Percentiles rank a stretch among this genome's conserved stretches.
These are phyloP conservation scores for Saturnispora diversa DNA, from an alignment of 805 yeast genomes.

Conservation along the genomic window DNA sequence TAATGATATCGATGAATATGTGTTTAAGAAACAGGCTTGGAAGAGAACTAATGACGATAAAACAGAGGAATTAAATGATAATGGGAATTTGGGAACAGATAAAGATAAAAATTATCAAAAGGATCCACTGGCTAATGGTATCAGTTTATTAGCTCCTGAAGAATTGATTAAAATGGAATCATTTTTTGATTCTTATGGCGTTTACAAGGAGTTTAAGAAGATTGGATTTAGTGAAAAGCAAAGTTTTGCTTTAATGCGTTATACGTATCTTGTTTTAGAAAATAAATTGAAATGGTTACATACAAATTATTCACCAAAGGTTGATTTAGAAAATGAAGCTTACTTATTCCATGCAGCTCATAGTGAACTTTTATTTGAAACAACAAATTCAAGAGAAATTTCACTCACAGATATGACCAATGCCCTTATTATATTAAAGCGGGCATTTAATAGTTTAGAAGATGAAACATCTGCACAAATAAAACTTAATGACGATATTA, in stretches of 20 bases:
- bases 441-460: conserved; percentile 62
- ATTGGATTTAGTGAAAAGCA: conserved; percentile 58
- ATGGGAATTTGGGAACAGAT: not conserved
- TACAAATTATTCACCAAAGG: conserved; percentile 40
- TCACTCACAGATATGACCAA: conserved; percentile 61
- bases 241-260: conserved; percentile 48
- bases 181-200: conserved; percentile 55
- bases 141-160: conserved; percentile 7
- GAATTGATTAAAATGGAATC: conserved; percentile 26
- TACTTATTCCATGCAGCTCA: conserved; percentile 90
- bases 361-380: conserved; percentile 74
- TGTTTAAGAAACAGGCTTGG: conserved; percentile 6
- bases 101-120: conserved; percentile 5
- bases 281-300: conserved; percentile 39
- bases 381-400: conserved; percentile 60
- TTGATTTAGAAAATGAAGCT: conserved; percentile 78
- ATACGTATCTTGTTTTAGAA: conserved; percentile 31
- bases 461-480: conserved; percentile 63
- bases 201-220: conserved; percentile 42
- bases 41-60: not conserved
- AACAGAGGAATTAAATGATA: not conserved
- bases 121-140: conserved; percentile 9
- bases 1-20: conserved; percentile 8
- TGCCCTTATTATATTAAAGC: conserved; percentile 58
- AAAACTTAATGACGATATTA: conserved; percentile 57